phyloP scores from a whole-genome alignment of 345 rosid genomes.

The Laguncularia racemosa region DNA sequence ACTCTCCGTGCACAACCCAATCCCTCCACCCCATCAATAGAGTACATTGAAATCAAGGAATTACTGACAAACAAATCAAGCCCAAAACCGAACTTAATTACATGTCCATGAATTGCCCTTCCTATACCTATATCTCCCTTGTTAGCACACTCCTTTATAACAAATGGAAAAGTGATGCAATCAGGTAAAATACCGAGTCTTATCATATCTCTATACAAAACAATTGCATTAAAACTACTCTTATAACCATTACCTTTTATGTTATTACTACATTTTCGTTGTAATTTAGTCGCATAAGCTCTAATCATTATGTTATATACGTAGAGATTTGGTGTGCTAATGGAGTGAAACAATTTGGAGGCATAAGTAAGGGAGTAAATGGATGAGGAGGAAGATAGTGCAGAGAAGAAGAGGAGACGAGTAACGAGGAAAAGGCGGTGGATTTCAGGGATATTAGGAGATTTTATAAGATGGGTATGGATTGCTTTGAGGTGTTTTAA shows the following conservation, averaged over 20 bases:
- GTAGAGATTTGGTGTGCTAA: conserved; percentile 22
- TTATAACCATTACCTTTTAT: not conserved
- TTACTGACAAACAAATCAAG: conserved; percentile 38
- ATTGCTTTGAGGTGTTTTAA: conserved; percentile 33
- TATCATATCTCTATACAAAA: conserved; percentile 39
- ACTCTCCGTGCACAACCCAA: conserved; percentile 23
- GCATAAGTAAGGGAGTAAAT: conserved; percentile 36
- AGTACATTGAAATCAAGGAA: conserved; percentile 30
- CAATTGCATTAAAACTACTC: conserved; percentile 9
- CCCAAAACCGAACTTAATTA: conserved; percentile 28
- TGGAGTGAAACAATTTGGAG: conserved; percentile 20
- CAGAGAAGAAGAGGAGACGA: conserved; percentile 45
- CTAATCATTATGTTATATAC: conserved; percentile 50
- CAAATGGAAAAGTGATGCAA: conserved; percentile 48
- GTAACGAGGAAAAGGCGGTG: conserved; percentile 20
- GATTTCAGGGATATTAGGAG: conserved; percentile 13
- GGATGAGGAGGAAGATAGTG: conserved; percentile 20
- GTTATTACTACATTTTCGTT: not conserved
- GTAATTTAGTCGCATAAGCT: conserved; percentile 28
- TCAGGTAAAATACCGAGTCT: conserved; percentile 33
- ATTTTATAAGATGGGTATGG: conserved; percentile 34
- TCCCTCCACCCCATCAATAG: conserved; percentile 15
- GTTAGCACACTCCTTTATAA: conserved; percentile 44
- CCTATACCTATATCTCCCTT: conserved; percentile 23
- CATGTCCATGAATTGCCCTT: conserved; percentile 30